Conservation (phyloP, 768 basidiomycete genomes). For the Obba rivulosa region DNA sequence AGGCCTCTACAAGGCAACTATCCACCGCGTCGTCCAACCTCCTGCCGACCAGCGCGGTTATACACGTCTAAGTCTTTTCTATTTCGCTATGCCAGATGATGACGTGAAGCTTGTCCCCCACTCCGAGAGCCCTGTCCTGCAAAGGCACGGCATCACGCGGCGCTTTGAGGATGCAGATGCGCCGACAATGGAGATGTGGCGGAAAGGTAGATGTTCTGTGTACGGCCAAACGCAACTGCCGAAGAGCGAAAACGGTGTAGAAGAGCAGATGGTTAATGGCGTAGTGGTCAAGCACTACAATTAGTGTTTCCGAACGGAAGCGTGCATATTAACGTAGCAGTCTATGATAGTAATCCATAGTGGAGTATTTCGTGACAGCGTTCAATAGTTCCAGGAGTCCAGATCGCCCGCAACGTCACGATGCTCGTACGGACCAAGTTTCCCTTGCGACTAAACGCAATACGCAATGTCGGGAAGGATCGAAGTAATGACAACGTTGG, state of each 20-base stretch:
- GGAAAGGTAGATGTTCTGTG: conserved; percentile 21
- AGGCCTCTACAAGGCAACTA: conserved; percentile 31
- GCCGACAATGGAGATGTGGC: conserved; percentile 27
- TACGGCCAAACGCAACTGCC: conserved; percentile 26
- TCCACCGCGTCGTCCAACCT: conserved; percentile 34
- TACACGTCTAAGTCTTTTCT: conserved; percentile 29
- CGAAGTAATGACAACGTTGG: too few species aligned
- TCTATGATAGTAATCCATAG: too few species aligned
- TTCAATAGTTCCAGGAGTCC: too few species aligned
- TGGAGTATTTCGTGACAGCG: too few species aligned
- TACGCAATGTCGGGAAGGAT: too few species aligned
- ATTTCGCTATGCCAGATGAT: conserved; percentile 30
- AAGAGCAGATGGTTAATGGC: conserved; percentile 29
- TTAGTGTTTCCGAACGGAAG: too few species aligned
- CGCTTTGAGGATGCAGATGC: conserved; percentile 20
- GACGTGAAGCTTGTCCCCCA: conserved; percentile 24
- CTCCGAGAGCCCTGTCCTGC: conserved; percentile 26
- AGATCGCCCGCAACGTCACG: too few species aligned
- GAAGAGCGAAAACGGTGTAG: conserved; percentile 23
- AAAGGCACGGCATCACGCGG: conserved; percentile 25
- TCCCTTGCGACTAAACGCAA: too few species aligned
- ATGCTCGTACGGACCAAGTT: too few species aligned
- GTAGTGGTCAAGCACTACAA: conserved; percentile 31
- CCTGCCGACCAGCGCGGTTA: conserved; percentile 29
- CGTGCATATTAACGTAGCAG: too few species aligned